Percentiles rank a stretch among this genome's conserved stretches.
Evolutionary conservation across 257 asterid genomes (phyloP).

Genomic region (Primulina tabacum): DNA sequence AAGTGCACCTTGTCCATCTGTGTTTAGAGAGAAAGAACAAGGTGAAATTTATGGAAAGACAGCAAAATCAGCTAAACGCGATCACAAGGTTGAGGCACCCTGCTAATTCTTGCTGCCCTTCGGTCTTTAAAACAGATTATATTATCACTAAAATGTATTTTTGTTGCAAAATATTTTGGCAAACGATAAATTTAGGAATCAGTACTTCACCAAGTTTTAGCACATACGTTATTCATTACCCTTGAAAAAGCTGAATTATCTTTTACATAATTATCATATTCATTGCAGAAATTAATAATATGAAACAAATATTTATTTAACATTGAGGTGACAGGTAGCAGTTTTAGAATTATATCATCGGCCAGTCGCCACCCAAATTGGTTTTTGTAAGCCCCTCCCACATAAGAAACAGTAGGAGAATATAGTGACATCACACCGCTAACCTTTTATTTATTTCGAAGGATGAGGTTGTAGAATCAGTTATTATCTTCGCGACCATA

Average conservation of each 20-base stretch:
- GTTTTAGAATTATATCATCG: background rate
- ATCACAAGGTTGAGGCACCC: background rate
- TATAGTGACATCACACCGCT: background rate
- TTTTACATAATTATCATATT: too few species aligned
- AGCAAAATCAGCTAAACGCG: background rate
- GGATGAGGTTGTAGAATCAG: slow-evolving; percentile 33
- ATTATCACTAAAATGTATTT: background rate
- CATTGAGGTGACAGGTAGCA: background rate
- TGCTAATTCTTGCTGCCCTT: background rate
- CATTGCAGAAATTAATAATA: background rate
- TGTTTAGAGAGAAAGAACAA: background rate
- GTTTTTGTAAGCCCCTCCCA: background rate
- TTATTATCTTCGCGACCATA: slow-evolving; percentile 75
- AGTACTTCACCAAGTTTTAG: background rate
- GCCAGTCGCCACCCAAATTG: background rate
- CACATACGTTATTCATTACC: background rate
- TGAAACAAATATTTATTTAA: background rate
- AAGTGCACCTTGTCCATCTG: slow-evolving; percentile 24
- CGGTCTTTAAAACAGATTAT: background rate
- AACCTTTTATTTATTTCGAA: slow-evolving; percentile 39
- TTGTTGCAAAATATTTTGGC: background rate
- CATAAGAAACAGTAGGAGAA: background rate
- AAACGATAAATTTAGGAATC: background rate
- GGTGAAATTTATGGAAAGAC: background rate
- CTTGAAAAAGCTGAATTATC: background rate